These are phyloP conservation scores for Hsuehochloa calcarea DNA, from an alignment of 176 grass and related monocot genomes.

Conservation along the genomic window DNA sequence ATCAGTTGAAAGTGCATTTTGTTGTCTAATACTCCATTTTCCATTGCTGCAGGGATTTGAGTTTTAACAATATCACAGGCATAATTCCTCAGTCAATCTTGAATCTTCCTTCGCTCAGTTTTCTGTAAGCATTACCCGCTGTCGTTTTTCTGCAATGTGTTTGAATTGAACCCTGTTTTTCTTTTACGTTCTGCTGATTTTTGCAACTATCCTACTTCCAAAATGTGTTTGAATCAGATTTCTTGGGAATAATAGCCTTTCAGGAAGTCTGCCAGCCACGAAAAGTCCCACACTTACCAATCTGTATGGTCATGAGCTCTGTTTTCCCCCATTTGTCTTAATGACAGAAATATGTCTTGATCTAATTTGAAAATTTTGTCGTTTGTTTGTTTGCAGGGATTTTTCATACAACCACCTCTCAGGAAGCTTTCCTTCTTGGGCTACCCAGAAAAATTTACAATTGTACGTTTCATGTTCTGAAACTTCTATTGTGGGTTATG, in stretches of 20 bases:
- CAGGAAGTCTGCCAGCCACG: conserved; percentile 54
- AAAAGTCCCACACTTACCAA: conserved; percentile 46
- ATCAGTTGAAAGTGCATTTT: not conserved
- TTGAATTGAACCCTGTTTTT: conserved; percentile 7
- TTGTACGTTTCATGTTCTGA: conserved; percentile 52
- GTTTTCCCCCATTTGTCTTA: not conserved
- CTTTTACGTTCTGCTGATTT: not conserved
- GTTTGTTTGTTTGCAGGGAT: conserved; percentile 49
- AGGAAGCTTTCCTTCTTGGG: conserved; percentile 86
- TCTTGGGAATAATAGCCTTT: conserved; percentile 92
- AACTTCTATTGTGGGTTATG: not conserved
- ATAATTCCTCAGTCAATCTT: conserved; percentile 61
- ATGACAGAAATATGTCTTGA: not conserved
- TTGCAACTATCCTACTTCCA: conserved; percentile 3
- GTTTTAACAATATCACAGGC: conserved; percentile 90
- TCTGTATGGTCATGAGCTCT: conserved; percentile 47
- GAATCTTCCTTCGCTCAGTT: conserved; percentile 46
- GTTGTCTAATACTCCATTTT: conserved; percentile 28
- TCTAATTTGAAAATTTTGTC: conserved; percentile 16
- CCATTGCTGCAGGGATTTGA: conserved; percentile 63
- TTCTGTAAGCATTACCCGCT: conserved; percentile 52
- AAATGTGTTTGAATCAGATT: conserved; percentile 53
- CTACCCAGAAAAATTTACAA: conserved; percentile 49
- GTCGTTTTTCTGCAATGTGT: not conserved
- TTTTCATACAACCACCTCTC: conserved; percentile 87